Evolutionary conservation across 345 rosid species (phyloP).

Genomic region (Citrus hindsii): DNA sequence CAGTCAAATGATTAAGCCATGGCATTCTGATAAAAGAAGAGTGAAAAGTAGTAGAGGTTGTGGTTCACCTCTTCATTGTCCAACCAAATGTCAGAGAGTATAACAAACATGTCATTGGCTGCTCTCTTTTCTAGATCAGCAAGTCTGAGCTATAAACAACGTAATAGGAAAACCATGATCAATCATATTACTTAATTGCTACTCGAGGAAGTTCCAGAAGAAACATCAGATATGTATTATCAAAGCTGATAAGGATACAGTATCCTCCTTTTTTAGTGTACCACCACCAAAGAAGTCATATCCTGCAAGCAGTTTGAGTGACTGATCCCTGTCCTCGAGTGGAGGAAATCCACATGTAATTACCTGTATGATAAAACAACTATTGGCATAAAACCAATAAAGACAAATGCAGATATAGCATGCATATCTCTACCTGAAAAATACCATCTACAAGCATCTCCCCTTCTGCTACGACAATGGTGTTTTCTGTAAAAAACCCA

Average conservation of each 20-base stretch:
- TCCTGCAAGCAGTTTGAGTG: conserved; percentile 60
- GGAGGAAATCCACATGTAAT: conserved; percentile 94
- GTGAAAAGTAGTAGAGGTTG: conserved; percentile 6
- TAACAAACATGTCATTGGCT: conserved; percentile 79
- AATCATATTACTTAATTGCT: not conserved
- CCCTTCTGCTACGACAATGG: conserved; percentile 92
- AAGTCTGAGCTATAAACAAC: conserved; percentile 49
- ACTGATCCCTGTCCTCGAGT: conserved; percentile 74
- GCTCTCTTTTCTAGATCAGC: conserved; percentile 64
- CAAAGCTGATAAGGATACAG: conserved; percentile 43
- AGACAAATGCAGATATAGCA: conserved; percentile 5
- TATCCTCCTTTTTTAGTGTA: conserved; percentile 66
- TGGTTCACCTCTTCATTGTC: conserved; percentile 77
- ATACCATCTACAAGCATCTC: conserved; percentile 74
- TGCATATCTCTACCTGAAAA: conserved; percentile 59
- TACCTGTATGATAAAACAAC: conserved; percentile 45
- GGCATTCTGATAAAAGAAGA: conserved; percentile 11
- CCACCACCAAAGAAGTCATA: conserved; percentile 91
- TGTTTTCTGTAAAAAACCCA: conserved; percentile 89
- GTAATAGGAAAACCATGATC: conserved; percentile 29
- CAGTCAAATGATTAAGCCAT: conserved; percentile 30
- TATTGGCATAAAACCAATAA: not conserved
- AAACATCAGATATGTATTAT: not conserved
- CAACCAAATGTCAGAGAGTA: conserved; percentile 87
- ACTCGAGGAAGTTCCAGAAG: not conserved